These are phyloP conservation scores for Hymenoscyphus occultus DNA, from an alignment of 2,329 filamentous ascomycete species.

Conservation along the genomic window DNA sequence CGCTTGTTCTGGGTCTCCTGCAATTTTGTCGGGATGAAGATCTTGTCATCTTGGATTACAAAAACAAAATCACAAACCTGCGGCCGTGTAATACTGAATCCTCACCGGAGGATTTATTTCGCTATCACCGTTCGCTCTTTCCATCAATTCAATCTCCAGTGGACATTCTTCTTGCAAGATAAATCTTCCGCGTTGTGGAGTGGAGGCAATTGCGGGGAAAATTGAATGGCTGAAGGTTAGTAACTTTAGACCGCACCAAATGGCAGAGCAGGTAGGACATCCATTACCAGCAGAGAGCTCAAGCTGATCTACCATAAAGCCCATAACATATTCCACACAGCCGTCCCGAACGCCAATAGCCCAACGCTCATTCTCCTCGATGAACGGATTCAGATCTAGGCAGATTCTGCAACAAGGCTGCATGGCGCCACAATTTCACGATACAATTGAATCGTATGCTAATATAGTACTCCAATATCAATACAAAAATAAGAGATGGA, in stretches of 20 bases:
- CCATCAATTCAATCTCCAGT: neutral
- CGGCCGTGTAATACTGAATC: conserved; percentile 5
- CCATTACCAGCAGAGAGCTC: neutral
- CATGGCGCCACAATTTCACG: neutral
- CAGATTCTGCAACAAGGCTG: neutral
- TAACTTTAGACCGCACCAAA: neutral
- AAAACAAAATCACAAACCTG: neutral
- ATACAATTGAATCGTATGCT: neutral
- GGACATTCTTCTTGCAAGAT: conserved; percentile 2
- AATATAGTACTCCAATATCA: neutral
- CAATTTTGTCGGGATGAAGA: neutral
- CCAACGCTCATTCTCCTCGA: neutral
- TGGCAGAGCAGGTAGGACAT: neutral
- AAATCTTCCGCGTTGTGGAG: neutral
- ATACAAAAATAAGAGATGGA: neutral
- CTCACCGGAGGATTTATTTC: neutral
- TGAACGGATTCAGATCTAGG: neutral
- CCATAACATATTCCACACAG: neutral
- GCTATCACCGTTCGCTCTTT: neutral
- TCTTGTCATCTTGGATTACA: neutral
- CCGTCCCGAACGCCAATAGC: neutral
- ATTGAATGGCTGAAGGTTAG: neutral
- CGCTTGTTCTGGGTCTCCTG: neutral
- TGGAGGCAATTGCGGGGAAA: neutral
- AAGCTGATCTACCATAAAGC: neutral